Conservation (phyloP, 1,284 basidiomycete genomes). For the Trichosporon sp. region DNA sequence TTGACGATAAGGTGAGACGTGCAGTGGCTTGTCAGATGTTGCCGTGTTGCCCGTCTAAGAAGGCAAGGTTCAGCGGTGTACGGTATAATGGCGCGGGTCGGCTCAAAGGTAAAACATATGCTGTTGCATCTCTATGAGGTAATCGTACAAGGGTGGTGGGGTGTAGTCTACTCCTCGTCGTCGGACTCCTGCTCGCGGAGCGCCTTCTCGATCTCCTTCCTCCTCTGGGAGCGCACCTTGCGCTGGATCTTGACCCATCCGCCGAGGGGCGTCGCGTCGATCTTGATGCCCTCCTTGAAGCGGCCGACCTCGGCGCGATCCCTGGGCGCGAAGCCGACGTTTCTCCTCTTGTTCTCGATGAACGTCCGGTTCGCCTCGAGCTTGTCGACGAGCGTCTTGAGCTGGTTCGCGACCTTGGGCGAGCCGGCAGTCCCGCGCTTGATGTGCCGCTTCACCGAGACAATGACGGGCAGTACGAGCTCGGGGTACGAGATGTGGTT, state of each 20-base stretch:
- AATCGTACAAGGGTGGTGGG: neutral
- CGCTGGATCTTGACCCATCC: constrained; percentile 73
- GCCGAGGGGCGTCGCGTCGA: constrained; percentile 70
- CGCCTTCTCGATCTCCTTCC: constrained; percentile 57
- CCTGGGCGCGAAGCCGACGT: constrained; percentile 65
- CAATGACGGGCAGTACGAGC: constrained; percentile 76
- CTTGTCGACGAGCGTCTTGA: constrained; percentile 75
- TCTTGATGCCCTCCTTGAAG: constrained; percentile 64
- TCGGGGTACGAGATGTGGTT: constrained; percentile 89
- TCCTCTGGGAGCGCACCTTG: constrained; percentile 72
- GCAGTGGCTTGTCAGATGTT: neutral
- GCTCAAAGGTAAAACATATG: neutral
- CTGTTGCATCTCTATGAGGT: neutral
- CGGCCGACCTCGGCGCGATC: constrained; percentile 62
- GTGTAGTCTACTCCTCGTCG: constrained; percentile 16
- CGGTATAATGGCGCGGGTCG: neutral
- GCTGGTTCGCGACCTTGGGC: constrained; percentile 51
- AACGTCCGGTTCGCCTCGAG: constrained; percentile 76
- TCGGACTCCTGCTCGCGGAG: constrained; percentile 30
- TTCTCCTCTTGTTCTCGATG: constrained; percentile 65
- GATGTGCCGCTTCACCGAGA: constrained; percentile 63
- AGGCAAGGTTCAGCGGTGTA: neutral
- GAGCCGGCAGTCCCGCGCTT: constrained; percentile 56
- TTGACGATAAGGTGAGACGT: neutral
- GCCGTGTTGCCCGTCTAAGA: neutral